Percentiles rank a stretch among this genome's conserved stretches.
Conservation (phyloP, 1,139 yeast genomes). For the Meyerozyma guilliermondii region DNA sequence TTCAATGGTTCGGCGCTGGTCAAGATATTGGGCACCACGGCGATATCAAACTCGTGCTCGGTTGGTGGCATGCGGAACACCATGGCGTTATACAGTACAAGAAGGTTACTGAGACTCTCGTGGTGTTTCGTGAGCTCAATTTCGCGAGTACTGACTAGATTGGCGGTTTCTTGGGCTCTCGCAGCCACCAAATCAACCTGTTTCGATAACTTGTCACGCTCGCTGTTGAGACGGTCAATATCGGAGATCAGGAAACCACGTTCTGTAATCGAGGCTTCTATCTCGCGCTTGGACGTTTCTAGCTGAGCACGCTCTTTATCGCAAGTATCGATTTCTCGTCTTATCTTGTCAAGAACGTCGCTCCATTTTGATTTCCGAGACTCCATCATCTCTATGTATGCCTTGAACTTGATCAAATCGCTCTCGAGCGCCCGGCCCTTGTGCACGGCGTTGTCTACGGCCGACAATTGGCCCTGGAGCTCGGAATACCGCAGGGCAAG, state of each 20-base stretch:
- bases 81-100: conserved; percentile 52
- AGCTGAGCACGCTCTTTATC: conserved; percentile 39
- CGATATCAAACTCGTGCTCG: conserved; percentile 23
- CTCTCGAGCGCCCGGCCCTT: conserved; percentile 63
- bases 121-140: conserved; percentile 41
- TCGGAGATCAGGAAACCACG: conserved; percentile 60
- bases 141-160: conserved; percentile 42
- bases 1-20: conserved; percentile 22
- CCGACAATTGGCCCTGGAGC: conserved; percentile 20
- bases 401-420: conserved; percentile 67
- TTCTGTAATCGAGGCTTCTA: conserved; percentile 43
- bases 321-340: conserved; percentile 47
- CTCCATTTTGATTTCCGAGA: conserved; percentile 63
- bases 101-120: conserved; percentile 46
- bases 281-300: conserved; percentile 39
- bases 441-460: conserved; percentile 43
- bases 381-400: conserved; percentile 65
- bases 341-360: conserved; percentile 48
- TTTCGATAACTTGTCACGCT: conserved; percentile 53
- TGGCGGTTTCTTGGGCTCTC: conserved; percentile 32
- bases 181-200: conserved; percentile 48
- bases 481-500: conserved; percentile 26
- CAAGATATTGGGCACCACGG: conserved; percentile 22
- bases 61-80: conserved; percentile 39
- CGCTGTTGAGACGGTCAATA: conserved; percentile 57